phyloP scores from a whole-genome alignment of 805 yeast genomes.

The Suhomyces sp. region DNA sequence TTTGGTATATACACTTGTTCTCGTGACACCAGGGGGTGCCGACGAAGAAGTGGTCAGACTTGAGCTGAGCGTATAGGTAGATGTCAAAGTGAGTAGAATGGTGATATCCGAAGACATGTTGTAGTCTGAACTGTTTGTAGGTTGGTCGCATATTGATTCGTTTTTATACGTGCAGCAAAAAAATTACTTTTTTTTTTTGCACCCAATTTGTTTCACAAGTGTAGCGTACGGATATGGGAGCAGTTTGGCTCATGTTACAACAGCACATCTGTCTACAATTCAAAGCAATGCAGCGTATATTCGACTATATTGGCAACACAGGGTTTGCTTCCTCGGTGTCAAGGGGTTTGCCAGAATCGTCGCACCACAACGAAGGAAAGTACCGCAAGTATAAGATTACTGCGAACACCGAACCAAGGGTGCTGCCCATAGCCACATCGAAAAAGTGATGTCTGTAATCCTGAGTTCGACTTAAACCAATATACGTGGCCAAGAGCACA shows the following conservation, averaged over 20 bases:
- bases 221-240: not conserved
- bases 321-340: not conserved
- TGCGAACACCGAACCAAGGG: slow-evolving; percentile 23
- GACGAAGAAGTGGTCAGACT: slow-evolving; percentile 1
- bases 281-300: not conserved
- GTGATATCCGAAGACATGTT: slow-evolving; percentile 6
- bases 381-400: slow-evolving; percentile 8
- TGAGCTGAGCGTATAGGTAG: slow-evolving; percentile 8
- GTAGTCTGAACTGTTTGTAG: not conserved
- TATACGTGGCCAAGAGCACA: slow-evolving; percentile 26
- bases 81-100: slow-evolving; percentile 10
- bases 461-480: slow-evolving; percentile 32
- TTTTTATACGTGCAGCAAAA: not conserved
- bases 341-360: slow-evolving; percentile 7
- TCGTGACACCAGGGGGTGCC: not conserved
- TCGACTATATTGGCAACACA: slow-evolving; percentile 4
- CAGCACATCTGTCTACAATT: not conserved
- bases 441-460: slow-evolving; percentile 38
- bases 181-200: slow-evolving; percentile 3
- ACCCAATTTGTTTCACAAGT: not conserved
- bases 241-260: not conserved
- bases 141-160: not conserved
- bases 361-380: slow-evolving; percentile 9
- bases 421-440: slow-evolving; percentile 29
- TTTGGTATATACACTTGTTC: not conserved